Evolutionary conservation across 1,284 basidiomycete species (phyloP), one percentile per base, ranked within the genome.

Genomic region (Sphaerobolus stellatus): DNA sequence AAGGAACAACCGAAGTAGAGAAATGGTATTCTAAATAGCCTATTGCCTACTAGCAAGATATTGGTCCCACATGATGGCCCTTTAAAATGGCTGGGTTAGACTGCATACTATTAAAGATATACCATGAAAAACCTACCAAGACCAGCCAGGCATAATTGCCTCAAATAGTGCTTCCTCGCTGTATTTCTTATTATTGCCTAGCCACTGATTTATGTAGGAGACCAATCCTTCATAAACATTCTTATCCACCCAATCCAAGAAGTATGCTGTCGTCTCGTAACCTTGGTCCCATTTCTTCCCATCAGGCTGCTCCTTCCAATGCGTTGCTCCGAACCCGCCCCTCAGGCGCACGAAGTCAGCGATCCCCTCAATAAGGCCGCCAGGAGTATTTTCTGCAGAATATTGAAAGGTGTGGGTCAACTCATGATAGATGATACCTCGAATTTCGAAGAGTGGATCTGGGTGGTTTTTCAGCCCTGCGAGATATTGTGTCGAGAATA

Each of bases 341-440:
- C 75, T 76, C 30, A 88, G 69, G 47, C 87, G 83, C 38, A 89
- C 84, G 66, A 78, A 89, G 66, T 89, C 87, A 66, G 87, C 87
- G 33, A 90, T 75, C 27, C 87, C 87, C 64, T 89, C 87, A 60
- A 86, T 81, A 52, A 90, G 68, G 1, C 87, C 87, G 6, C 78
- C 77, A 1, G 85, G 86, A 27, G 76, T 79, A 24, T 74, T 80
- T 44, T 71, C 67, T 2, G 75, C 84, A 61, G 86, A 77, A 68
- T 82, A 78, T 62, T 89, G 87, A 66, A 76, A 90, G 65, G 87
- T 88, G 62, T 89, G 88, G 3, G 86, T 86, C 63, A 84, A 76
- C 68, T 90, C 83, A 64, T 84, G 83, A 43, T 74, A 65, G 5
- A 90, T 73, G 2, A 88, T 84, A 13, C 88, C 87, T 38, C 71